Base-by-base conservation (phyloP, 1,284 basidiomycete species). In the Peniophora sp. region DNA sequence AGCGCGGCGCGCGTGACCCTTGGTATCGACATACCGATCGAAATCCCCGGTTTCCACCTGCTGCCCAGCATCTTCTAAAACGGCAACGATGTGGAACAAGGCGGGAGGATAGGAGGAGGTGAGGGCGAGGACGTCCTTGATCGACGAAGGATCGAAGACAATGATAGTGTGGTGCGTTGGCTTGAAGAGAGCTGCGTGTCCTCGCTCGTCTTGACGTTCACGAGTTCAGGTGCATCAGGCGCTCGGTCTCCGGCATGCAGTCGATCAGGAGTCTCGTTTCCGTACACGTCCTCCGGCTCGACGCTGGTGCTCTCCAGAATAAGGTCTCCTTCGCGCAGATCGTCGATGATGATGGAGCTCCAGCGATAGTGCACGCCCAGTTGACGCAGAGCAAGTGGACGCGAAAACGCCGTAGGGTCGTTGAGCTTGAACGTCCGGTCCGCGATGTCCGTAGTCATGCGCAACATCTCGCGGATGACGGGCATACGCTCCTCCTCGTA, bases 361-460 rank as follows among this genome's bases (percentile, higher is more conserved):
- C 70, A 70, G 20, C 74, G 66, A 52, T 72, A 76, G 58, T 76
- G 76, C 34, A 76, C 65, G 1, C 73, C 73, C 36, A 75, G 64
- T 57, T 71, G 69, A 18, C 59, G 55, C 24, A 75, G 62, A 2
- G 59, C 58, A 11, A 59, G 60, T 9, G 37, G 54, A 14, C 61
- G 60, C 8, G 6, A 5, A n/a, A 20, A 41, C 15, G 15, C 37
- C 5, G 18, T 20, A 5, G 6, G n/a, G 23, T 57, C 55, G 57
- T 60, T 64, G 6, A 57, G 51, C 15, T 61, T 56, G 12, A 50
- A 18, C 8, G 18, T 20, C n/a, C 18, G 6, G n/a, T 18, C 23
- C n/a, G 22, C 35, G 34, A 56, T 24, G 5, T 37, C 45, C 3
- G 49, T 54, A 14, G 56, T 55, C 9, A 48, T 47, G 18, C 54